Conservation (phyloP, 495 filamentous ascomycete species). For the Tuber calosporum region DNA sequence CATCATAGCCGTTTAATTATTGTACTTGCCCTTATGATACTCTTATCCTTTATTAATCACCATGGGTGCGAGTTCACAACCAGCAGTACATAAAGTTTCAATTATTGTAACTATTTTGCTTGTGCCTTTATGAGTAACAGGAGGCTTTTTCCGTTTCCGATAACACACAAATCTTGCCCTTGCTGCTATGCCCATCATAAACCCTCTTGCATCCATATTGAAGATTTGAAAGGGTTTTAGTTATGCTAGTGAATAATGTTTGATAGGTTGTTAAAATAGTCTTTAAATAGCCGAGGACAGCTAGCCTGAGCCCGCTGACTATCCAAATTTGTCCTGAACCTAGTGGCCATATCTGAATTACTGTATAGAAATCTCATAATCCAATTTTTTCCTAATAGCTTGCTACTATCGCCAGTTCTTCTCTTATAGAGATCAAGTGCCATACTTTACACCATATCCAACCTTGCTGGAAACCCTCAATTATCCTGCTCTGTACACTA, state of each 20-base stretch:
- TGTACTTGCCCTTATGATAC: conserved; percentile 9
- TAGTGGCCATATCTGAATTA: background rate
- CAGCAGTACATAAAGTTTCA: conserved; percentile 12
- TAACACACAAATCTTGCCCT: background rate
- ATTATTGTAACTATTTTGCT: conserved; percentile 12
- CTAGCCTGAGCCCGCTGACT: background rate
- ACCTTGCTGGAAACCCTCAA: conserved; percentile 2
- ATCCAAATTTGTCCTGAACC: conserved; percentile 9
- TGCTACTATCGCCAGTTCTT: background rate
- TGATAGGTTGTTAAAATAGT: conserved; percentile 3
- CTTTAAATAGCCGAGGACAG: background rate
- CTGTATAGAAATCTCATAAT: conserved; percentile 13
- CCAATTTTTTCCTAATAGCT: conserved; percentile 6
- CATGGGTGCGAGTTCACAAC: conserved; percentile 6
- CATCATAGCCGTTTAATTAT: background rate
- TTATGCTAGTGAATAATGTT: conserved; percentile 6
- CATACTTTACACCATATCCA: conserved; percentile 16
- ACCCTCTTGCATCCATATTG: conserved; percentile 16
- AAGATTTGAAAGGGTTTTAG: conserved; percentile 5
- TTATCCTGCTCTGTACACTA: conserved; percentile 1
- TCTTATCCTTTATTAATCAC: conserved; percentile 13
- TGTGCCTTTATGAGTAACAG: conserved; percentile 10
- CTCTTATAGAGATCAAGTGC: conserved; percentile 5
- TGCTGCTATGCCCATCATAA: conserved; percentile 6
- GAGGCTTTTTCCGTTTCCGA: background rate